A percentile compares a stretch with the other conserved stretches of the same genome.
Conservation (phyloP, 2,329 filamentous ascomycete genomes). For the Diaporthe sp. region DNA sequence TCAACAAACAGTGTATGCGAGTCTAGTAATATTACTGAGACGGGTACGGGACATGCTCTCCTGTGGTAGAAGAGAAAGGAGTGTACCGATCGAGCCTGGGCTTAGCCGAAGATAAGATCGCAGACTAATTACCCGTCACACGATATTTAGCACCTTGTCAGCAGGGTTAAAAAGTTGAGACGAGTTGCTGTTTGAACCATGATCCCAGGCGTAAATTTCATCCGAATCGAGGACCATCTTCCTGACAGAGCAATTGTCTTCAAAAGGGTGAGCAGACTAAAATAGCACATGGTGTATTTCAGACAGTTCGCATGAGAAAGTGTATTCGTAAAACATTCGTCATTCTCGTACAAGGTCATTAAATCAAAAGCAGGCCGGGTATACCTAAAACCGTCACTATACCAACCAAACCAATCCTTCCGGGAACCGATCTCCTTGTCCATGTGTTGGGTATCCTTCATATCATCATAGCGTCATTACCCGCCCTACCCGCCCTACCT, state of each 20-base stretch:
- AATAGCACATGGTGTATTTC: background rate
- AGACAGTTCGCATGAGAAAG: background rate
- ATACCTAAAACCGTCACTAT: background rate
- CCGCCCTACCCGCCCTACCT: background rate
- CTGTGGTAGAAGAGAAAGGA: background rate
- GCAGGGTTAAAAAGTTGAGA: no score
- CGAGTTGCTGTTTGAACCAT: no score
- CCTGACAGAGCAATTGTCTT: background rate
- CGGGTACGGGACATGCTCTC: background rate
- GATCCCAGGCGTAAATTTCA: background rate
- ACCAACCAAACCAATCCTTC: constrained; percentile 2
- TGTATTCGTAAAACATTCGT: background rate
- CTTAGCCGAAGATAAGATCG: no score
- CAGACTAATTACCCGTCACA: no score
- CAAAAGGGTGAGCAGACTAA: background rate
- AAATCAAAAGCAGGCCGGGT: background rate
- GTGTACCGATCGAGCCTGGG: no score
- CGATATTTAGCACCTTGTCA: no score
- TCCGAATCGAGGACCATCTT: background rate
- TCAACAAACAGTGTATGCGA: background rate
- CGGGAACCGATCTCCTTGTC: background rate
- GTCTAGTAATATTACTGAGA: background rate
- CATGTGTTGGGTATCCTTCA: constrained; percentile 28
- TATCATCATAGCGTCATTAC: constrained; percentile 22
- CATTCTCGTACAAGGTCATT: constrained; percentile 1